Base-by-base conservation (phyloP, 495 filamentous ascomycete species). In the Aspergillus taichungensis region DNA sequence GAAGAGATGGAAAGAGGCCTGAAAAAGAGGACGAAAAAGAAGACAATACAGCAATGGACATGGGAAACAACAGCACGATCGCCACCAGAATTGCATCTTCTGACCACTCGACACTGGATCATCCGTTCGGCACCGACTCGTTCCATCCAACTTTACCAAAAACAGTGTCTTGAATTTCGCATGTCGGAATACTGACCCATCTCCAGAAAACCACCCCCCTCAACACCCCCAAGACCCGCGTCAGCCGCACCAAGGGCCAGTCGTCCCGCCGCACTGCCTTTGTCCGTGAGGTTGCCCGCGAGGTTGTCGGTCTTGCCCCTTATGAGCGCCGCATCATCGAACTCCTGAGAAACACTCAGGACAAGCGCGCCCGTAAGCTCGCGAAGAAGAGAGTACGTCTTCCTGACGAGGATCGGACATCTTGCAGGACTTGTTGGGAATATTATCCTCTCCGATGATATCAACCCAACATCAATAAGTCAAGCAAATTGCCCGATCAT, bases 251-350 rank as follows among this genome's bases (percentile, higher is more conserved):
- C 67, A 95, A 95, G 77, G 92, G 92, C 54, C 81, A 87, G 65
- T 75, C 90, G 63, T 91, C 86, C 72, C 90, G 88, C 79, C 78
- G 87, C 52, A 97, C 92, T 53, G 79, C 83, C 50, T 96, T 97
- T 73, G 91, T 95, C 51, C 77, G 87, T 55, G 85, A 92, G 62
- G 85, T 97, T 66, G 87, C 94, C 62, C 91, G 88, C 77, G 92
- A 97, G 75, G 92, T 96, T 51, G 58, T 68, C 54, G 85, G 88
- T 69, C 86, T 95, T 61, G 89, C 90, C 55, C 90, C 89, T 59
- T 96, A 96, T 65, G 92, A 98, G 78, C 88, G 90, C 67, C 89
- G 92, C 60, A 86, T 98, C 64, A 94, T 97, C 68, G 92, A 98
- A 81, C 78, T 98, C 55, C 82, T 98, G 68, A 87, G 92, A 57